Conservation (phyloP, 768 basidiomycete species). For the Amanita pallidorosea region DNA sequence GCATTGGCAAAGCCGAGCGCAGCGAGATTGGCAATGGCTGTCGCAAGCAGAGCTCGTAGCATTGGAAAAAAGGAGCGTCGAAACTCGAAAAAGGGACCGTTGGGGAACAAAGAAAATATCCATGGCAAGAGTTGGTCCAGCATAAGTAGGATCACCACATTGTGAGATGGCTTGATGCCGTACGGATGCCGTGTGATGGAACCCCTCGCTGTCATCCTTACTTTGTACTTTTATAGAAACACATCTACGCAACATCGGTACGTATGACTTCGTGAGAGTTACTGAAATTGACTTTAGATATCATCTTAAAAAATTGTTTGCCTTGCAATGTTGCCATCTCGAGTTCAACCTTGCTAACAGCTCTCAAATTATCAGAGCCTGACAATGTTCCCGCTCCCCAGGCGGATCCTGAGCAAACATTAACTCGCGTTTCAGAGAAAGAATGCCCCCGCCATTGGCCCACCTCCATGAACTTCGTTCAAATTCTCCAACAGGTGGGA, state of each 20-base stretch:
- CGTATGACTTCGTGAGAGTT: neutral
- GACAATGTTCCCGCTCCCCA: constrained; percentile 76
- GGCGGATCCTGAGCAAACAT: constrained; percentile 41
- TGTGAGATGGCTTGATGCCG: too few species aligned
- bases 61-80: neutral
- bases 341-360: constrained; percentile 46
- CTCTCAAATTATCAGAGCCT: constrained; percentile 41
- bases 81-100: neutral
- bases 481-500: constrained; percentile 25
- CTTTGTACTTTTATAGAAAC: too few species aligned
- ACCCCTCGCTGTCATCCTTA: too few species aligned
- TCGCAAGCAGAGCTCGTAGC: constrained; percentile 6
- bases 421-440: neutral
- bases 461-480: constrained; percentile 51
- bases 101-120: neutral
- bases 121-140: neutral
- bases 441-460: constrained; percentile 9
- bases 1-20: constrained; percentile 9
- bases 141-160: too few species aligned
- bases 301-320: constrained; percentile 38
- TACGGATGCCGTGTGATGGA: too few species aligned
- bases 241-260: neutral
- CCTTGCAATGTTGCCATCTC: constrained; percentile 51
- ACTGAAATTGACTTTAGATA: constrained; percentile 32
- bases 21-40: constrained; percentile 7